Evolutionary conservation across 1,284 basidiomycete genomes (phyloP), one percentile per base, ranked within the genome.

Genomic region (Trametes pubescens): DNA sequence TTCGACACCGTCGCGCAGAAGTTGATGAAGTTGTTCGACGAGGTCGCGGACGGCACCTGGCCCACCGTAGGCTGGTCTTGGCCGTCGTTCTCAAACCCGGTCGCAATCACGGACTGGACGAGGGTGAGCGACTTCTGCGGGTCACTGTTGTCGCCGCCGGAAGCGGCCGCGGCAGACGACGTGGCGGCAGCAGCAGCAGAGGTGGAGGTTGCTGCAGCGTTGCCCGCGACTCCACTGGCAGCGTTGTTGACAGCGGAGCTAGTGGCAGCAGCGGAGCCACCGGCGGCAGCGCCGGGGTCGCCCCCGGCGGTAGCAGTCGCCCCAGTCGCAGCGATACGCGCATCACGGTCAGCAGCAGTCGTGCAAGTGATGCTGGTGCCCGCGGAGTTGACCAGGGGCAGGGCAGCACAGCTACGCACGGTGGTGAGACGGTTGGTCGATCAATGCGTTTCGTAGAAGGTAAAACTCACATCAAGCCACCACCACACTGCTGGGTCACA

Each of bases 331-430:
- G 78, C 76, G 65, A 89, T 87, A 47, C 86, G 80, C 7, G 83
- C 73, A 10, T 72, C 66, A 10, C 83, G 84, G 72, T 89, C 87
- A 24, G 79, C 78, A 34, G 75, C 59, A 8, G 84, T 85, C 44
- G 81, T 81, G 74, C 87, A 90, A 34, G 86, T 79, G 65, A 87
- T 76, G 44, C 80, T 82, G 9, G 87, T 88, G 32, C 87, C 87
- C 4, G 78, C 68, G 34, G 72, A 77, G 75, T 87, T 86, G 55
- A 87, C 85, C 46, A 89, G 79, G n/a, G 87, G 87, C 52, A 89
- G 81, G 6, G 86, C 85, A 37, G 80, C 78, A 72, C 87, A 89
- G 55, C 67, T 68, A 38, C 18, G 49, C n/a, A 26, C 16, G 11
- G 11, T 22, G 43, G 57, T 51, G 43, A 59, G 21, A 49, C 51